Conservation (phyloP, 495 filamentous ascomycete genomes). For the Pyronema domesticum region DNA sequence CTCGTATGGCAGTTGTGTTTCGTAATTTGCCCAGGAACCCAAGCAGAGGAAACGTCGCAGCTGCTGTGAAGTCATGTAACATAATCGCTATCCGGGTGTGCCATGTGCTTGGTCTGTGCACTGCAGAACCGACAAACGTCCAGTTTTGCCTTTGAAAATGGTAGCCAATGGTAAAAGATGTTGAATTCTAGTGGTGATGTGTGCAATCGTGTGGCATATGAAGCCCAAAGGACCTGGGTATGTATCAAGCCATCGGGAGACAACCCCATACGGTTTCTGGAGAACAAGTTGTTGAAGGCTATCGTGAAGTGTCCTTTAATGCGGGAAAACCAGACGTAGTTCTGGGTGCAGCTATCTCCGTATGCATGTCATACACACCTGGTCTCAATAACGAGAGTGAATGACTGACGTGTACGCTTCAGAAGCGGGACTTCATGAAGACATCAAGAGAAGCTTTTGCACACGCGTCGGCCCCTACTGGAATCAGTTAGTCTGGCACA, state of each 20-base stretch:
- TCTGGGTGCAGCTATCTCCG: neutral
- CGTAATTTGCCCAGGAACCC: neutral
- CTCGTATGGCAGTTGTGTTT: neutral
- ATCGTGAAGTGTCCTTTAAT: neutral
- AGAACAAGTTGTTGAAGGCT: neutral
- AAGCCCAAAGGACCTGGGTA: neutral
- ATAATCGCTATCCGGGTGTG: neutral
- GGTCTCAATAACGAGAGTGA: neutral
- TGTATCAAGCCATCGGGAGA: neutral
- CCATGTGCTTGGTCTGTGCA: neutral
- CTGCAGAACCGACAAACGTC: neutral
- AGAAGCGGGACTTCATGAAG: neutral
- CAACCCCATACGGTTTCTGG: neutral
- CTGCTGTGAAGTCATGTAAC: neutral
- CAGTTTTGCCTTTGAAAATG: neutral
- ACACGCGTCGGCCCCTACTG: neutral
- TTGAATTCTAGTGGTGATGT: neutral
- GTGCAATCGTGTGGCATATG: too few relatives aligned
- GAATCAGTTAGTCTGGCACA: neutral
- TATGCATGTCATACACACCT: neutral
- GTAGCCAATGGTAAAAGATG: neutral
- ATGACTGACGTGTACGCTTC: slow-evolving; percentile 1
- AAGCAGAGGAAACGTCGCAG: neutral
- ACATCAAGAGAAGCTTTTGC: neutral
- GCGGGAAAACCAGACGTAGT: neutral